Conservation (phyloP, 768 basidiomycete species). For the Imleria badia region DNA sequence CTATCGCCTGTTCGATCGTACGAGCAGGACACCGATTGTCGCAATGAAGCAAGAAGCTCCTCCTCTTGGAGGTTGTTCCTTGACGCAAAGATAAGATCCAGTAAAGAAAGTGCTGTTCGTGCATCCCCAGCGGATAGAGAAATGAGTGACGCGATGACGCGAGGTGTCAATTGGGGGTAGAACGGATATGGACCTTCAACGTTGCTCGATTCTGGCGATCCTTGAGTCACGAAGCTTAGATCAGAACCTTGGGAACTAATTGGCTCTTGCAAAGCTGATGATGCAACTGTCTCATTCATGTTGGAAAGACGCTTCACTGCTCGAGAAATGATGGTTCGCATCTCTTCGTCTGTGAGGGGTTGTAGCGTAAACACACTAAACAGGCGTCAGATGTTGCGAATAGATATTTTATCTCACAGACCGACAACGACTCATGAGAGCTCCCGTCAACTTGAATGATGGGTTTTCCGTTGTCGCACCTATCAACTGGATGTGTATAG, state of each 20-base stretch:
- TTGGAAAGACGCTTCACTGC: slow-evolving; percentile 43
- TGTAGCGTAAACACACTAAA: slow-evolving; percentile 72
- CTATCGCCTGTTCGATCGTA: slow-evolving; percentile 78
- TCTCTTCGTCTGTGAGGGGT: slow-evolving; percentile 62
- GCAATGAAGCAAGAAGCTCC: slow-evolving; percentile 54
- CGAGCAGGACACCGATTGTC: slow-evolving; percentile 60
- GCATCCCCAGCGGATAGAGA: slow-evolving; percentile 69
- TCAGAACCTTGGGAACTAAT: slow-evolving; percentile 19
- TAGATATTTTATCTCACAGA: slow-evolving; percentile 32
- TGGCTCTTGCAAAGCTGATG: slow-evolving; percentile 6
- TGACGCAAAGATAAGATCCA: slow-evolving; percentile 64
- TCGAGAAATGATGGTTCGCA: slow-evolving; percentile 54
- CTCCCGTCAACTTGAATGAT: slow-evolving; percentile 75
- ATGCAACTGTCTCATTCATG: neutral
- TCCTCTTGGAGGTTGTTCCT: slow-evolving; percentile 42
- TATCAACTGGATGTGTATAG: slow-evolving; percentile 46
- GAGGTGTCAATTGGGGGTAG: slow-evolving; percentile 44
- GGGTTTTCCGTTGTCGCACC: slow-evolving; percentile 92
- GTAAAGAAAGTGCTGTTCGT: slow-evolving; percentile 71
- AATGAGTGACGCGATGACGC: slow-evolving; percentile 48
- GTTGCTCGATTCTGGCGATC: slow-evolving; percentile 19
- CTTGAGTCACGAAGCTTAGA: slow-evolving; percentile 12
- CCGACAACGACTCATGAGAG: slow-evolving; percentile 77
- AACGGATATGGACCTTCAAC: slow-evolving; percentile 18
- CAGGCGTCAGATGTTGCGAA: slow-evolving; percentile 16